These are phyloP conservation scores for Celoporthe dispersa DNA, from an alignment of 2,329 filamentous ascomycete genomes.

Conservation along the genomic window DNA sequence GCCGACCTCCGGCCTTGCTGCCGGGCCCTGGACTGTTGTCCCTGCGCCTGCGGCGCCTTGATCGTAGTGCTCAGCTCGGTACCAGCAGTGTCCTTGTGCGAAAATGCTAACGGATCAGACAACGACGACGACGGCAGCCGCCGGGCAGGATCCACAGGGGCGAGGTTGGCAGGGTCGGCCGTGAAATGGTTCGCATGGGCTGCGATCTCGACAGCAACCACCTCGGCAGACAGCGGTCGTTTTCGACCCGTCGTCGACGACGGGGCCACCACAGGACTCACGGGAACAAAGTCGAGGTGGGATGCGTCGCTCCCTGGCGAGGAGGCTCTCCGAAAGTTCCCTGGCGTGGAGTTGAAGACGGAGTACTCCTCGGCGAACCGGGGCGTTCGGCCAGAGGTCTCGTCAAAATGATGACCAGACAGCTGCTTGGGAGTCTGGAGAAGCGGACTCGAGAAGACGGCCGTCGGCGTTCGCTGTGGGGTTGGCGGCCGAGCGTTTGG, in stretches of 20 bases:
- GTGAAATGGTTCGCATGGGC: constrained; percentile 68
- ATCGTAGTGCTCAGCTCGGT: constrained; percentile 1
- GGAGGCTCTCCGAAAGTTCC: constrained; percentile 54
- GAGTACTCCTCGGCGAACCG: constrained; percentile 68
- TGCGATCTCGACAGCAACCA: constrained; percentile 55
- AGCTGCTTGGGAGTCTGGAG: constrained; percentile 61
- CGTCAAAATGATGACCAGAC: constrained; percentile 47
- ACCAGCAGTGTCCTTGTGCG: constrained; percentile 32
- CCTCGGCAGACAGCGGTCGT: constrained; percentile 55
- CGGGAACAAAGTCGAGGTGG: constrained; percentile 46
- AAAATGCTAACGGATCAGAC: constrained; percentile 46
- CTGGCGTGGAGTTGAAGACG: constrained; percentile 67
- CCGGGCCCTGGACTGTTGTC: constrained; percentile 35
- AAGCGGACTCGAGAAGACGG: constrained; percentile 57
- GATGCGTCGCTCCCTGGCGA: constrained; percentile 44
- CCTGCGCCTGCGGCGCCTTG: constrained; percentile 32
- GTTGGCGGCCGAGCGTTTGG: constrained; percentile 65
- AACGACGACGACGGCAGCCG: constrained; percentile 60
- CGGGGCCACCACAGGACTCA: constrained; percentile 42
- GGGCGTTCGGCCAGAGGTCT: constrained; percentile 61
- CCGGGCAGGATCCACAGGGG: constrained; percentile 63
- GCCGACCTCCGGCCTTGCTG: constrained; percentile 38
- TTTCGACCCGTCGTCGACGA: constrained; percentile 46
- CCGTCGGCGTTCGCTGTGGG: constrained; percentile 61
- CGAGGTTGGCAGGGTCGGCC: constrained; percentile 55